Percentiles rank a stretch among this genome's conserved stretches.
These are phyloP conservation scores for Thymus quinquecostatus DNA, from an alignment of 257 asterid genomes.

Conservation along the genomic window DNA sequence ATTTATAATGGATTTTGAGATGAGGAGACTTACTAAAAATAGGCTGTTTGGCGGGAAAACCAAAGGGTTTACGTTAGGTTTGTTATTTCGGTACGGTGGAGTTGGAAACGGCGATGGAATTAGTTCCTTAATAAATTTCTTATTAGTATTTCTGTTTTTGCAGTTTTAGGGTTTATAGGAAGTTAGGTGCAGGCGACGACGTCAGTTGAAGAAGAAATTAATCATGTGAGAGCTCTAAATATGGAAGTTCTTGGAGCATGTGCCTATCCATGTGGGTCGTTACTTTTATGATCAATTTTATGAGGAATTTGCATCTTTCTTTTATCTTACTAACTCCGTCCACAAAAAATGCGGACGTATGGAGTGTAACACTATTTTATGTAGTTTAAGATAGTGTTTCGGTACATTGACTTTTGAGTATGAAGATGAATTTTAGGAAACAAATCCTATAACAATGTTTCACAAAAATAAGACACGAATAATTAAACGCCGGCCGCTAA, in stretches of 20 bases:
- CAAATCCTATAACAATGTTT: too few species aligned
- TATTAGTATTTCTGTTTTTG: not conserved
- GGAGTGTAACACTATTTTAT: too few species aligned
- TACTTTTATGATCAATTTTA: not conserved
- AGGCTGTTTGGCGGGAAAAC: conserved; percentile 24
- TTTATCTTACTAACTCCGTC: too few species aligned
- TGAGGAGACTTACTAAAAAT: conserved; percentile 32
- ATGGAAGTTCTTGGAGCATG: not conserved
- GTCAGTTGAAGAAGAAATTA: not conserved
- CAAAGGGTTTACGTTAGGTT: conserved; percentile 27
- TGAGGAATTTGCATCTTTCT: too few species aligned
- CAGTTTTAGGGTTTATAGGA: not conserved
- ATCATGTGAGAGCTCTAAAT: not conserved
- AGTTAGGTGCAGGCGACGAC: not conserved
- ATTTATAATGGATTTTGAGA: conserved; percentile 44
- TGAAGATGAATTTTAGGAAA: too few species aligned
- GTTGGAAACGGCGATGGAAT: not conserved
- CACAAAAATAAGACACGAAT: too few species aligned
- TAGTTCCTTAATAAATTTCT: not conserved
- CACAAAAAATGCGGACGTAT: too few species aligned
- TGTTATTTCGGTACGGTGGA: conserved; percentile 53
- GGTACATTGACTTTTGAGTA: too few species aligned
- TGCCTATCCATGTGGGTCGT: not conserved
- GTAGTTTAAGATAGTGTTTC: too few species aligned
- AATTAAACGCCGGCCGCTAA: too few species aligned